A percentile compares a stretch with the other conserved stretches of the same genome.
phyloP scores from a whole-genome alignment of 1,284 basidiomycete species.

The Volvariella surrecta region DNA sequence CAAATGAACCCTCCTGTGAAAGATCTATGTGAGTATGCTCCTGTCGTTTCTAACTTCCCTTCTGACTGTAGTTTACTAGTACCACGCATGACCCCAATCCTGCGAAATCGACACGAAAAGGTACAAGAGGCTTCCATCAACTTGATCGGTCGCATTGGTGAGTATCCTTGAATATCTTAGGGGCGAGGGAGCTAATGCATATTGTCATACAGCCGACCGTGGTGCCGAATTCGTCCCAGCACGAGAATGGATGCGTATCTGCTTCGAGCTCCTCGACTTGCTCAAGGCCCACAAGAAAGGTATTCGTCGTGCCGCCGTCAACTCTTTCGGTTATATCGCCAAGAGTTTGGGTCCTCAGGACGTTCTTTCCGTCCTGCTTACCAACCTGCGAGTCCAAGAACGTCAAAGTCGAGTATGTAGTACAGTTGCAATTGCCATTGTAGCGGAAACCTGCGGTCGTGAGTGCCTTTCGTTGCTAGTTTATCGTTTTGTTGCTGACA shows the following conservation, averaged over 20 bases:
- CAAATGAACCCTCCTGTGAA: constrained; percentile 99
- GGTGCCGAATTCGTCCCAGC: constrained; percentile 98
- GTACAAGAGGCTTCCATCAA: constrained; percentile 99
- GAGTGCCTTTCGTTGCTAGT: constrained; percentile 24
- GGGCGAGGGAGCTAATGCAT: constrained; percentile 3
- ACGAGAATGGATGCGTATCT: constrained; percentile 99
- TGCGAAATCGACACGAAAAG: constrained; percentile 98
- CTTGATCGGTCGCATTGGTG: constrained; percentile 95
- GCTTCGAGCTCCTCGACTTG: constrained; percentile 95
- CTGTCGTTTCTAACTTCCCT: constrained; percentile 7
- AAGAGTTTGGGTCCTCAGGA: constrained; percentile 99
- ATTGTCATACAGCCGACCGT: constrained; percentile 69
- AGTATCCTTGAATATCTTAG: constrained; percentile 17
- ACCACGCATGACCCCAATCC: constrained; percentile 98
- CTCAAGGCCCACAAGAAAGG: constrained; percentile 99
- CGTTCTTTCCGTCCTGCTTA: constrained; percentile 92
- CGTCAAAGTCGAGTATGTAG: constrained; percentile 98
- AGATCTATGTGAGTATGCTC: constrained; percentile 82
- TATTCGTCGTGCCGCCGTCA: constrained; percentile 96
- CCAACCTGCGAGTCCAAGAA: constrained; percentile 97
- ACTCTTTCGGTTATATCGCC: constrained; percentile 99
- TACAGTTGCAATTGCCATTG: constrained; percentile 97
- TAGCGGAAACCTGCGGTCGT: constrained; percentile 96
- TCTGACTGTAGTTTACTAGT: constrained; percentile 38
- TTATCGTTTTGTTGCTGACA: constrained; percentile 14